Conservation (phyloP, 2,329 filamentous ascomycete genomes). For the Claviceps spartinae region DNA sequence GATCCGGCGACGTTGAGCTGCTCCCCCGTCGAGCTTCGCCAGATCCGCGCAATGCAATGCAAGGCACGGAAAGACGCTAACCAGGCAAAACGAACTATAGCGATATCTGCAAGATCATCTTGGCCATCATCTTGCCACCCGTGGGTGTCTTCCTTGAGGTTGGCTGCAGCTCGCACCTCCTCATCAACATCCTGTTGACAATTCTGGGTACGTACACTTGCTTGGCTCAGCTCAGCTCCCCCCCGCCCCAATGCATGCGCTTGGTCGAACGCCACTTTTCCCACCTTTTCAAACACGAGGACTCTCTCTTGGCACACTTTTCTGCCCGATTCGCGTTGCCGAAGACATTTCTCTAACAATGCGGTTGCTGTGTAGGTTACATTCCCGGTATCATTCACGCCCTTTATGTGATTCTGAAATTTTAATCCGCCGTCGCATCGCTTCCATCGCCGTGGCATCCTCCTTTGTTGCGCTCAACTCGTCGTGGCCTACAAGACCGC, state of each 20-base stretch:
- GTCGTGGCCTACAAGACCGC: neutral
- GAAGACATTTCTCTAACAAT: neutral
- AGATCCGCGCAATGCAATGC: slow-evolving; percentile 6
- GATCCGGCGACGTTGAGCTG: no score
- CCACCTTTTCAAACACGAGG: no score
- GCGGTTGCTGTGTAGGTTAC: slow-evolving; percentile 25
- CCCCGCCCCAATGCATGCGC: no score
- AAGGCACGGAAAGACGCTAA: neutral
- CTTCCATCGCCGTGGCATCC: neutral
- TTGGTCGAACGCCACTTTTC: no score
- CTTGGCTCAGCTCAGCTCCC: no score
- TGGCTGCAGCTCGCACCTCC: slow-evolving; percentile 71
- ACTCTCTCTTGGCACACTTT: no score
- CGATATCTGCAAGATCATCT: slow-evolving; percentile 57
- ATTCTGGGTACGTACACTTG: slow-evolving; percentile 38
- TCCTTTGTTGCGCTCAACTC: neutral
- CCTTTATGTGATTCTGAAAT: slow-evolving; percentile 60
- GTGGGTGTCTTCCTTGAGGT: slow-evolving; percentile 90
- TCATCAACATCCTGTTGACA: slow-evolving; percentile 88
- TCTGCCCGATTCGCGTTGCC: no score
- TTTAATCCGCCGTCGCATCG: neutral
- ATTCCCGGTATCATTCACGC: slow-evolving; percentile 85
- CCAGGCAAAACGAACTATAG: slow-evolving; percentile 11
- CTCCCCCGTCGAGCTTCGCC: no score
- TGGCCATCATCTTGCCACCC: slow-evolving; percentile 81